Evolutionary conservation across 345 rosid genomes (phyloP).

Genomic region (Lumnitzera littorea): DNA sequence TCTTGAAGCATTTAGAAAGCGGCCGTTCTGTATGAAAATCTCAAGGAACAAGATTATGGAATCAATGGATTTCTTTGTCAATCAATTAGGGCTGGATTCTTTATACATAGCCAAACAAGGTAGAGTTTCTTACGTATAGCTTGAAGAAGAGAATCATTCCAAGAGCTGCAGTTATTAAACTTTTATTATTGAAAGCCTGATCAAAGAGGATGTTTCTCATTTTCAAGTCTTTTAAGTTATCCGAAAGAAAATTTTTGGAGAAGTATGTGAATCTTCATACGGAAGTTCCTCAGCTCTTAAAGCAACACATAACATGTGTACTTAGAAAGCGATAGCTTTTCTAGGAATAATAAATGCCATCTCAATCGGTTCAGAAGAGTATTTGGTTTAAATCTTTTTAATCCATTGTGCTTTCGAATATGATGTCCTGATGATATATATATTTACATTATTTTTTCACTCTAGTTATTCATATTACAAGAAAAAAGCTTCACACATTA

Average conservation of each 20-base stretch:
- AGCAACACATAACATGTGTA: too few species aligned
- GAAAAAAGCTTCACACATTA: too few species aligned
- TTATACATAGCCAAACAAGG: conserved; percentile 13
- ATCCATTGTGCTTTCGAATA: too few species aligned
- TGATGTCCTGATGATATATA: too few species aligned
- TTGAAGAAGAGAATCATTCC: conserved; percentile 22
- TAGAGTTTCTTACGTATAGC: conserved; percentile 12
- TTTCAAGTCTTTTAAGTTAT: background rate
- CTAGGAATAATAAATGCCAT: too few species aligned
- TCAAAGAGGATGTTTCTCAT: conserved; percentile 3
- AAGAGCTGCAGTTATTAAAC: conserved; percentile 14
- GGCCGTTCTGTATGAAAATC: conserved; percentile 11
- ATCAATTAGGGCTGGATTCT: conserved; percentile 13
- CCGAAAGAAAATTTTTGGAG: conserved; percentile 14
- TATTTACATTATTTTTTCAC: too few species aligned
- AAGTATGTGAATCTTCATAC: background rate
- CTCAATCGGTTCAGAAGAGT: too few species aligned
- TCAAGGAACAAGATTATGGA: conserved; percentile 15
- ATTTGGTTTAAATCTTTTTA: too few species aligned
- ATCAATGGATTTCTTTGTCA: conserved; percentile 19
- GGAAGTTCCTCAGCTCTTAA: too few species aligned
- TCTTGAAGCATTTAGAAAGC: conserved; percentile 13
- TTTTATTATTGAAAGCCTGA: conserved; percentile 10
- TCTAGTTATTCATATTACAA: too few species aligned
- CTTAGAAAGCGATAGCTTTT: too few species aligned